Conservation (phyloP, 1,139 yeast species). For the Scheffersomyces insectosa region DNA sequence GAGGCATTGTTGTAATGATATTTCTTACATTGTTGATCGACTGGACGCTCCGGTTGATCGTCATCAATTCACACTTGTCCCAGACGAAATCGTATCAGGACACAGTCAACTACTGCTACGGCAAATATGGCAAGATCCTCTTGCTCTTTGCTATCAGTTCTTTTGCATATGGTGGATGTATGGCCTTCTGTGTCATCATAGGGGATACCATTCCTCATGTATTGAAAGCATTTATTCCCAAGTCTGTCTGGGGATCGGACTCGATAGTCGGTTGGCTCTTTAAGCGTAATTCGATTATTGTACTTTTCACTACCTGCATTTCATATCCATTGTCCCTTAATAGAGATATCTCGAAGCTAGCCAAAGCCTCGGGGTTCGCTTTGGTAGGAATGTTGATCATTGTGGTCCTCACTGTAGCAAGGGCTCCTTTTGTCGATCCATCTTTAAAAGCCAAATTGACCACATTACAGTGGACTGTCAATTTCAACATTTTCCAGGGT, state of each 20-base stretch:
- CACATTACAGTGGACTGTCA: constrained; percentile 53
- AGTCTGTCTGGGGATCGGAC: constrained; percentile 35
- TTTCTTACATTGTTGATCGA: constrained; percentile 72
- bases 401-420: constrained; percentile 66
- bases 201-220: constrained; percentile 97
- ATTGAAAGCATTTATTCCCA: constrained; percentile 64
- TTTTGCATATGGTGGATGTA: constrained; percentile 92
- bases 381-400: constrained; percentile 80
- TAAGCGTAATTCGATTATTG: constrained; percentile 65
- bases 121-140: constrained; percentile 65
- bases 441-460: constrained; percentile 50
- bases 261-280: constrained; percentile 54
- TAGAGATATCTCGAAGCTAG: constrained; percentile 79
- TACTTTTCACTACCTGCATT: constrained; percentile 66
- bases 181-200: constrained; percentile 91
- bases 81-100: constrained; percentile 83
- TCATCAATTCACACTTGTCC: constrained; percentile 77
- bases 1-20: constrained; percentile 66
- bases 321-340: constrained; percentile 84
- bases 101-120: constrained; percentile 79
- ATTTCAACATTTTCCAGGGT: constrained; percentile 77
- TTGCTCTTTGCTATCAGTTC: constrained; percentile 77
- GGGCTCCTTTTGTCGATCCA: constrained; percentile 66
- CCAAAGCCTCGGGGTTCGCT: constrained; percentile 87
- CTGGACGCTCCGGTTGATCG: constrained; percentile 81